These are phyloP conservation scores for Eucalyptus albens DNA, from an alignment of 345 rosid species.

Conservation along the genomic window DNA sequence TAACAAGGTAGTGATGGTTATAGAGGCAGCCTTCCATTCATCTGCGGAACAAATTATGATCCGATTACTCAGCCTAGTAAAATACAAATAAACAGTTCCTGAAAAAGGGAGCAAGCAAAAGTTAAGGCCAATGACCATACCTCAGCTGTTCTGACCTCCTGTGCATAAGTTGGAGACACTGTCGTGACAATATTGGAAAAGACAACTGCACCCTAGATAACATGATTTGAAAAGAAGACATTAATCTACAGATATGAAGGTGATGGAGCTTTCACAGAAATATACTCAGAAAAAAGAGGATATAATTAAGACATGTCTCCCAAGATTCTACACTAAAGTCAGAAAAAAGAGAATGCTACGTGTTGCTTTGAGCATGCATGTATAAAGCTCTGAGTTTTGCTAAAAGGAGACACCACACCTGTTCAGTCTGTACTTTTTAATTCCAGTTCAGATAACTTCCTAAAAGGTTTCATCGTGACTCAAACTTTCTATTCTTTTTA, in stretches of 20 bases:
- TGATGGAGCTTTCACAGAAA: background rate
- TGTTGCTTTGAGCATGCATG: background rate
- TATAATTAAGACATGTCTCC: background rate
- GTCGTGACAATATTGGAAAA: constrained; percentile 97
- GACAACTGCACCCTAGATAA: constrained; percentile 80
- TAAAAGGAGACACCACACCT: background rate
- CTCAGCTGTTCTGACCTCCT: constrained; percentile 91
- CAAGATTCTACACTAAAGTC: background rate
- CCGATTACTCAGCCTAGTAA: background rate
- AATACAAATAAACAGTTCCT: background rate
- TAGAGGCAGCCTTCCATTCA: background rate
- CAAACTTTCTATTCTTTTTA: background rate
- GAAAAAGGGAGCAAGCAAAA: background rate
- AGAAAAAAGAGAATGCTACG: background rate
- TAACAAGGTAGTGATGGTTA: background rate
- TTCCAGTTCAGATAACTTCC: background rate
- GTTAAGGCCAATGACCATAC: constrained; percentile 15
- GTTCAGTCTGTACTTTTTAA: background rate
- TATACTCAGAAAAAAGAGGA: background rate
- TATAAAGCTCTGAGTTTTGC: background rate
- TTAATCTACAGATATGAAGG: background rate
- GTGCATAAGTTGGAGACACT: constrained; percentile 93
- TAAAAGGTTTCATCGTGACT: background rate
- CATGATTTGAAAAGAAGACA: background rate
- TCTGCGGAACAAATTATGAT: background rate